phyloP scores from a whole-genome alignment of 805 yeast genomes.

The Citeromyces matritensis region DNA sequence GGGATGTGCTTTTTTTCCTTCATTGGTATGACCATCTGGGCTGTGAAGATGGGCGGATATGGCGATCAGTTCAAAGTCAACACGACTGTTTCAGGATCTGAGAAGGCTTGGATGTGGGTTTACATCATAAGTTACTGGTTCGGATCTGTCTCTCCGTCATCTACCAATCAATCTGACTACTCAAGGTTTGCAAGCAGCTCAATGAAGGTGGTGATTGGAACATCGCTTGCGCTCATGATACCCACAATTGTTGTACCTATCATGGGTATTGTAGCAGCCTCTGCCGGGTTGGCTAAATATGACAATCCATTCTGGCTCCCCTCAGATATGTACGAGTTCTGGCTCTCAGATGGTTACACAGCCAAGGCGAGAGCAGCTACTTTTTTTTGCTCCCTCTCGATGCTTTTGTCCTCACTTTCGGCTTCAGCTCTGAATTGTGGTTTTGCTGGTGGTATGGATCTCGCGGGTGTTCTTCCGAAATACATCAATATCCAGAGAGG shows the following conservation, averaged over 20 bases:
- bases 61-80: slow-evolving; percentile 1
- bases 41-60: slow-evolving; percentile 3
- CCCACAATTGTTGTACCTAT: slow-evolving; percentile 27
- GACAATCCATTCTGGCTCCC: slow-evolving; percentile 26
- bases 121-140: slow-evolving; percentile 22
- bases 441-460: slow-evolving; percentile 32
- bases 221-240: slow-evolving; percentile 17
- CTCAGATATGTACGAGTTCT: slow-evolving; percentile 19
- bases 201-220: slow-evolving; percentile 12
- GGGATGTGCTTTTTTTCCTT: slow-evolving; percentile 1
- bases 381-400: slow-evolving; percentile 24
- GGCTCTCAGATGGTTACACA: slow-evolving; percentile 22
- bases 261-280: slow-evolving; percentile 28
- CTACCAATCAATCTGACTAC: slow-evolving; percentile 19
- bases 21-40: slow-evolving; percentile 2
- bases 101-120: slow-evolving; percentile 24
- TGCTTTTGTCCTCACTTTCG: slow-evolving; percentile 19
- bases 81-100: slow-evolving; percentile 2
- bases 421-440: slow-evolving; percentile 23
- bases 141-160: slow-evolving; percentile 22
- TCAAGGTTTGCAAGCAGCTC: slow-evolving; percentile 13
- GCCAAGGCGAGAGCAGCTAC: slow-evolving; percentile 28
- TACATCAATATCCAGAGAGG: slow-evolving; percentile 29
- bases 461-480: slow-evolving; percentile 31
- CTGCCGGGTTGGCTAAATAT: slow-evolving; percentile 18